These are phyloP conservation scores for Penicillium angulare DNA, from an alignment of 495 filamentous ascomycete genomes.

Conservation along the genomic window DNA sequence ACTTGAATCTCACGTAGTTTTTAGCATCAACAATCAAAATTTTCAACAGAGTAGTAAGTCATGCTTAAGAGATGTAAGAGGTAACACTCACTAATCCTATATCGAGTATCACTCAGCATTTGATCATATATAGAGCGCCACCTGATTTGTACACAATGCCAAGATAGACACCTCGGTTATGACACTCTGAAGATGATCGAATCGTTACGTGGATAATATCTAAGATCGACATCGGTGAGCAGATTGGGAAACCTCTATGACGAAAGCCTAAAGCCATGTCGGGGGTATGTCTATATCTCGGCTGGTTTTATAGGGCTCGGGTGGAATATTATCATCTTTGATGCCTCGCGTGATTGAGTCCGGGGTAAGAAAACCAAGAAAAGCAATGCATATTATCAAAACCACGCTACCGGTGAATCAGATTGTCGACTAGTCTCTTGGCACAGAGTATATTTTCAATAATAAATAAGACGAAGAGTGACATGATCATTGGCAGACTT, in stretches of 20 bases:
- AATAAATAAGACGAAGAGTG: neutral
- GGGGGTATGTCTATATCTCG: neutral
- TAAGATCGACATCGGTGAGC: neutral
- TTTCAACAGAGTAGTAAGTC: too few species aligned
- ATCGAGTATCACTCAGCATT: too few species aligned
- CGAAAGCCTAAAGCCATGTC: neutral
- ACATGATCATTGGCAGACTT: neutral
- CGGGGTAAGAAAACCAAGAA: too few species aligned
- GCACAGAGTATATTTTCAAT: neutral
- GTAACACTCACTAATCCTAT: too few species aligned
- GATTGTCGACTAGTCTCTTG: neutral
- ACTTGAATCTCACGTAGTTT: too few species aligned
- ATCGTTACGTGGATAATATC: too few species aligned
- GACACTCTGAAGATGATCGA: too few species aligned
- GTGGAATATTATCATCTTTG: constrained; percentile 1
- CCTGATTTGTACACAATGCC: too few species aligned
- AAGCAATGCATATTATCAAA: neutral
- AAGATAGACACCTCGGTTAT: too few species aligned
- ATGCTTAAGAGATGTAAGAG: too few species aligned
- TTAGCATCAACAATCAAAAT: too few species aligned
- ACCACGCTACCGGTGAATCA: neutral
- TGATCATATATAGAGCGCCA: too few species aligned
- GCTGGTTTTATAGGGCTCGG: neutral
- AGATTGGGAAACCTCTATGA: neutral
- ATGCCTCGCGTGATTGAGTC: constrained; percentile 4